Conservation (phyloP, 306 rosid species). For the Lupinus albus region DNA sequence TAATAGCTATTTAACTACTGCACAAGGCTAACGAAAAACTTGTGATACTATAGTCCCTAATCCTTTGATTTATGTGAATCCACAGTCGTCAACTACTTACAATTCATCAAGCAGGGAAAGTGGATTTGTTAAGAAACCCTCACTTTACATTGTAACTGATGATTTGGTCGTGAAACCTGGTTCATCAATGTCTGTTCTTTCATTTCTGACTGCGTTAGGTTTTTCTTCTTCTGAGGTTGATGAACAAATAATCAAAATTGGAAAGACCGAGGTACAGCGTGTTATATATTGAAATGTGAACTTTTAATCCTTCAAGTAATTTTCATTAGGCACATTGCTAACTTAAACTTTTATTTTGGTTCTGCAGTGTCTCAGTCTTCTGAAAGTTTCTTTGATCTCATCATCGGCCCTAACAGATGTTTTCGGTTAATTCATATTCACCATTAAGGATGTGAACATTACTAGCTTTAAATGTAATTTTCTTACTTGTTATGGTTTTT, state of each 20-base stretch:
- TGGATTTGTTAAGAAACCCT: background rate
- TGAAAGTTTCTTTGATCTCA: too few species aligned
- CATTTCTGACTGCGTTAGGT: background rate
- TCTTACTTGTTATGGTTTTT: too few species aligned
- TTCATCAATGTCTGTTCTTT: background rate
- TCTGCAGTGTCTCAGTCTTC: too few species aligned
- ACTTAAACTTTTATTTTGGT: too few species aligned
- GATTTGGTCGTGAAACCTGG: background rate
- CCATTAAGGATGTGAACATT: too few species aligned
- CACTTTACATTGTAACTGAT: background rate
- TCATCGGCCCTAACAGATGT: too few species aligned
- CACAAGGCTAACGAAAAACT: accelerated
- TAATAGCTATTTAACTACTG: background rate
- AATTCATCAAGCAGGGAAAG: background rate
- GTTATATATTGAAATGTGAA: too few species aligned
- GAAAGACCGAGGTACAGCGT: background rate
- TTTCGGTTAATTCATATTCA: too few species aligned
- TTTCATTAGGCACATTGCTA: too few species aligned
- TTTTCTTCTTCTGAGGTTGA: background rate
- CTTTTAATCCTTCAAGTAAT: too few species aligned
- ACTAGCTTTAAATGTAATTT: too few species aligned
- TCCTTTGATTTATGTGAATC: background rate
- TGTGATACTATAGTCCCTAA: background rate
- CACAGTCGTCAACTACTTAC: background rate
- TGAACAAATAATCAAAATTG: background rate